Conservation (phyloP, 2,329 filamentous ascomycete species). For the Calonectria pseudoturangicola region DNA sequence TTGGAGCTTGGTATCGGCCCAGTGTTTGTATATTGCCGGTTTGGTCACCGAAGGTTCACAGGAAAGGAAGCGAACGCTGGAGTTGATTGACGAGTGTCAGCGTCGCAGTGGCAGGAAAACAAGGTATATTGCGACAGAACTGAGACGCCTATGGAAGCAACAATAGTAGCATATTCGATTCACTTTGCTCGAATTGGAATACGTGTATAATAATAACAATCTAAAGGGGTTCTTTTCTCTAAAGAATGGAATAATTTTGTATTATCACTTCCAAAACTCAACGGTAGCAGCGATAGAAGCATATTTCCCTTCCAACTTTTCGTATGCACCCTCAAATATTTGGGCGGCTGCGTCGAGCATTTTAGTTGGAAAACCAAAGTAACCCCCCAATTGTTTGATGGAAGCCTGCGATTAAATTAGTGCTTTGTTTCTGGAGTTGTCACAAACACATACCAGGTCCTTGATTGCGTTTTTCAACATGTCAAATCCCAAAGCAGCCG, state of each 20-base stretch:
- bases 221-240: no score
- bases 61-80: conserved; percentile 5
- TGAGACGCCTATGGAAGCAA: neutral
- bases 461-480: neutral
- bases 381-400: neutral
- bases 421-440: rapidly evolving
- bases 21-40: neutral
- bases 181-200: neutral
- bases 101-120: conserved; percentile 6
- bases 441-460: neutral
- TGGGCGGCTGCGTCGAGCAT: neutral
- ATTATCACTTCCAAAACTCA: conserved; percentile 2
- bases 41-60: conserved; percentile 1
- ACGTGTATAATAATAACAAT: neutral
- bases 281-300: neutral
- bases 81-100: conserved; percentile 15
- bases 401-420: neutral
- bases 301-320: neutral
- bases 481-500: neutral
- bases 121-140: neutral
- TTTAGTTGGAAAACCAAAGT: neutral
- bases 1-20: conserved; percentile 8
- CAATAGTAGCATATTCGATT: neutral
- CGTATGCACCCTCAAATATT: neutral
- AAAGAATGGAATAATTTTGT: no score